Conservation (phyloP, 2,329 filamentous ascomycete species). For the Xylaria sp. region DNA sequence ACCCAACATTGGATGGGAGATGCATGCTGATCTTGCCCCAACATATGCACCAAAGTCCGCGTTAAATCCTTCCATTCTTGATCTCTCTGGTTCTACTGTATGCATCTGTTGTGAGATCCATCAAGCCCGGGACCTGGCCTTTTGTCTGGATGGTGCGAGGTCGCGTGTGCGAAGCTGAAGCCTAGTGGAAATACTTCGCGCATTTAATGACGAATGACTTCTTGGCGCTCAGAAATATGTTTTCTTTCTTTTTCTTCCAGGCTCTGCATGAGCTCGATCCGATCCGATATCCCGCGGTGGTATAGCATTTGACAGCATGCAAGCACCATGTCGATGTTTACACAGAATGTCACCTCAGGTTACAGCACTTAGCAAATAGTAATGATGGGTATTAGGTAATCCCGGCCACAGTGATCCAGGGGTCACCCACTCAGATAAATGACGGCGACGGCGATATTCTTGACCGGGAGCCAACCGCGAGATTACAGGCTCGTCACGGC, state of each 20-base stretch:
- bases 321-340: slow-evolving; percentile 5
- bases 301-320: slow-evolving; percentile 17
- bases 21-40: slow-evolving; percentile 4
- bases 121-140: neutral
- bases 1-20: slow-evolving; percentile 3
- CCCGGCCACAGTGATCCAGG: neutral
- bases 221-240: neutral
- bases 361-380: slow-evolving; percentile 14
- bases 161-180: neutral
- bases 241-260: neutral
- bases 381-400: slow-evolving; percentile 17
- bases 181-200: neutral
- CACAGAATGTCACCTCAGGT: slow-evolving; percentile 19
- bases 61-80: slow-evolving; percentile 8
- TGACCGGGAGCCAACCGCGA: slow-evolving; percentile 12
- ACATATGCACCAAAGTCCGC: neutral
- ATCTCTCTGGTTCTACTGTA: neutral
- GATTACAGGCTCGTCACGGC: slow-evolving; percentile 22
- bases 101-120: neutral
- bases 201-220: neutral
- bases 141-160: neutral
- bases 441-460: slow-evolving; percentile 9
- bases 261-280: slow-evolving; percentile 23
- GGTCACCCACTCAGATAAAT: slow-evolving; percentile 1
- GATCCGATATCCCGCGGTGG: slow-evolving; percentile 26